Base-by-base conservation (phyloP, 202 grass and related monocot species). In the Panicum hallii region DNA sequence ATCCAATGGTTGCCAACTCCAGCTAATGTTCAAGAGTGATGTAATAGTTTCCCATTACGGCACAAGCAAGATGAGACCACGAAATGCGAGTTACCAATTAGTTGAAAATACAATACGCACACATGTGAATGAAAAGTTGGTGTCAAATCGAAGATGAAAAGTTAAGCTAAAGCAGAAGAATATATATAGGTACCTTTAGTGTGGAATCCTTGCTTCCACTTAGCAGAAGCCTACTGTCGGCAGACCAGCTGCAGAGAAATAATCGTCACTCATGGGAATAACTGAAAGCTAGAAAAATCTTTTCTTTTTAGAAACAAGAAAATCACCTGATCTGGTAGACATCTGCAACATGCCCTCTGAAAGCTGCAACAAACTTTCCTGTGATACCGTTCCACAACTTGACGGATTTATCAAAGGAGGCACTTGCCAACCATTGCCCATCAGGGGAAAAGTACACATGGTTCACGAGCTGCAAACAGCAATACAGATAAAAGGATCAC, bases 361-460 rank as follows among this genome's bases (percentile, higher is more conserved):
- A 99, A 44, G 96, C 92, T 66, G 96, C 79, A 85, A 90, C 42
- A 70, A 99, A 99, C 66, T 95, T 94, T 54, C 96, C 96, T 9
- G 93, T 94, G 78, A 95, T 94, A 40, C 96, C 96, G 20, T 99
- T 99, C 96, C 96, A 99, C 61, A 99, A 86, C 79, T 99, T 99
- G 26, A 99, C 90, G 52, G 93, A 99, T 82, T 96, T 99, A 79
- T 96, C 96, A 91, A 98, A 99, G 30, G 96, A 99, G 63, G 93
- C 96, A 83, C 96, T 99, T 62, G 93, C 96, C 83, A 99, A 77
- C 96, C 96, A 99, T 78, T 95, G 96, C 14, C 96, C 96, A 76
- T 99, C 96, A 74, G 96, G 96, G 45, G 96, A 99, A 91, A 99
- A 99, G 81, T 99, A 99, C 22, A 99, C 96, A 85, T 99, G 96